These are phyloP conservation scores for Candida vartiovaarae DNA, from an alignment of 805 yeast genomes.

Conservation along the genomic window DNA sequence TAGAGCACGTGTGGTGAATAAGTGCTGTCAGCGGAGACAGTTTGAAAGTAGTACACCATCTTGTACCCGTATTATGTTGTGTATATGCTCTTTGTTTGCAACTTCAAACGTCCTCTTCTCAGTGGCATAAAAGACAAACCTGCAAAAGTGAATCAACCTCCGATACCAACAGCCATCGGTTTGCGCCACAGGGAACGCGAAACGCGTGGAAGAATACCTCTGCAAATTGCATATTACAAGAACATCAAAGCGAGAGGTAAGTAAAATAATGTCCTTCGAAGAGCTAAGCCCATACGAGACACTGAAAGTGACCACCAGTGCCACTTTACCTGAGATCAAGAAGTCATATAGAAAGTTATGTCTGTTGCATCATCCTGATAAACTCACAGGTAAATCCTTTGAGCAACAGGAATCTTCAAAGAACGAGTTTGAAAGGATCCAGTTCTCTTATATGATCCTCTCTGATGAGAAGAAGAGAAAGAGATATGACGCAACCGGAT, in stretches of 20 bases:
- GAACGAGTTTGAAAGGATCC: conserved; percentile 55
- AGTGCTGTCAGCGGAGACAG: conserved; percentile 28
- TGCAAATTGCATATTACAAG: no score
- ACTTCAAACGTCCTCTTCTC: no score
- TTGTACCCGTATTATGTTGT: not conserved
- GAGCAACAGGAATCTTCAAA: conserved; percentile 30
- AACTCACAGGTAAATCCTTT: conserved; percentile 32
- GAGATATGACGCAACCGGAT: conserved; percentile 67
- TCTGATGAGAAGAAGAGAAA: conserved; percentile 49
- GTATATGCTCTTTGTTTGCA: not conserved
- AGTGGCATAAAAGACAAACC: no score
- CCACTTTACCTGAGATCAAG: conserved; percentile 51
- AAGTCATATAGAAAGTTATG: conserved; percentile 61
- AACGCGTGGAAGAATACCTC: no score
- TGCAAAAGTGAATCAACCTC: no score
- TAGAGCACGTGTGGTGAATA: conserved; percentile 32
- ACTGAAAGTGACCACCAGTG: conserved; percentile 33
- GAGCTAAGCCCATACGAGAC: conserved; percentile 58
- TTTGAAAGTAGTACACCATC: conserved; percentile 40
- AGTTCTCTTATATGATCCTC: conserved; percentile 66
- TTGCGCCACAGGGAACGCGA: no score
- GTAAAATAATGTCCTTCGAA: conserved; percentile 28
- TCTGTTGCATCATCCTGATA: conserved; percentile 66
- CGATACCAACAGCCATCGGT: no score
- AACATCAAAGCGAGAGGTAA: no score